Conservation (phyloP, 306 rosid genomes). For the Quercus agrifolia region DNA sequence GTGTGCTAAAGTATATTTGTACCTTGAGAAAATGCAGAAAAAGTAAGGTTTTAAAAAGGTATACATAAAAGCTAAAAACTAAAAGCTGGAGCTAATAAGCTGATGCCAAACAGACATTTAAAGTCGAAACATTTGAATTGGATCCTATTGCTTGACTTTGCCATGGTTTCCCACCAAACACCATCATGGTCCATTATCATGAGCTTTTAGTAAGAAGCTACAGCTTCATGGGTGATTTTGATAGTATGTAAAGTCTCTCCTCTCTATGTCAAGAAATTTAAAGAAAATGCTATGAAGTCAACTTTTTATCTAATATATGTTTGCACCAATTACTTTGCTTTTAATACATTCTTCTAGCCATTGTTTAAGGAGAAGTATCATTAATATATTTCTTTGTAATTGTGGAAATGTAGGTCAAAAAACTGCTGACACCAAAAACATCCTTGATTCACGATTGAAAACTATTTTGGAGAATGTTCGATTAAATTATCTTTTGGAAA, state of each 20-base stretch:
- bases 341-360: conserved; percentile 14
- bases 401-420: conserved; percentile 46
- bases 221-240: conserved; percentile 4
- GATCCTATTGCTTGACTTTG: conserved; percentile 12
- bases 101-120: not conserved
- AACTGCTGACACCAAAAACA: conserved; percentile 26
- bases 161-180: conserved; percentile 7
- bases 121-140: not conserved
- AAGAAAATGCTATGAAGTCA: not conserved
- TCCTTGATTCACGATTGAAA: conserved; percentile 63
- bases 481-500: conserved; percentile 87
- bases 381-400: conserved; percentile 7
- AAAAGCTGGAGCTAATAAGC: too few relatives aligned
- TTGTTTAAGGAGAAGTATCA: conserved; percentile 3
- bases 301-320: not conserved
- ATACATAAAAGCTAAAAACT: too few relatives aligned
- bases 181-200: conserved; percentile 4
- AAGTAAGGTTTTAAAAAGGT: too few relatives aligned
- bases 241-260: conserved; percentile 7
- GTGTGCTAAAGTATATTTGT: too few relatives aligned
- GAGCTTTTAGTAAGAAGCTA: not conserved
- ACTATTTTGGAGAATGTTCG: conserved; percentile 83
- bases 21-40: too few relatives aligned
- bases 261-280: conserved; percentile 9
- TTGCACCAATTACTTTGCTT: not conserved